Conservation (phyloP, 2,329 filamentous ascomycete species). For the Hymenoscyphus infarciens region DNA sequence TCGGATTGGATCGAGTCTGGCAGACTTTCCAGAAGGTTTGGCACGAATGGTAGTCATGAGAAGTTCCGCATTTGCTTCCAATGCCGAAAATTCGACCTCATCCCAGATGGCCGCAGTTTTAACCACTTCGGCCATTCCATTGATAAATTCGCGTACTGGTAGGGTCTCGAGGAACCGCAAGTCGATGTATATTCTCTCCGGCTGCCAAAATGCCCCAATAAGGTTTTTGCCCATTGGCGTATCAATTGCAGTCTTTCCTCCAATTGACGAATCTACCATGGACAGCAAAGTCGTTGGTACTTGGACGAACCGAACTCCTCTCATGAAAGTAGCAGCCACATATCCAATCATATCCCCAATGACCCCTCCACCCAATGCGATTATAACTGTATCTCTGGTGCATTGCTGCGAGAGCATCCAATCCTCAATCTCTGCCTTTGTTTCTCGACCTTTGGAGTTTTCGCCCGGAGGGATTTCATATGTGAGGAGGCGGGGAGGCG, state of each 20-base stretch:
- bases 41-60: conserved; percentile 72
- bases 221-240: conserved; percentile 95
- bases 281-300: conserved; percentile 91
- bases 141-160: conserved; percentile 89
- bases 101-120: conserved; percentile 98
- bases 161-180: conserved; percentile 86
- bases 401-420: conserved; percentile 94
- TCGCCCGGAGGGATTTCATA: conserved; percentile 89
- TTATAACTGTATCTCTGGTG: conserved; percentile 89
- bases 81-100: conserved; percentile 75
- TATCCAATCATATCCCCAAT: conserved; percentile 98
- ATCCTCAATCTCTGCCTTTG: conserved; percentile 93
- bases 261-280: conserved; percentile 98
- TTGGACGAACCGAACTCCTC: conserved; percentile 92
- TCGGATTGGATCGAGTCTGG: conserved; percentile 66
- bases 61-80: conserved; percentile 75
- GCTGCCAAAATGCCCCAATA: conserved; percentile 95
- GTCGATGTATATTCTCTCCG: conserved; percentile 90
- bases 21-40: conserved; percentile 47
- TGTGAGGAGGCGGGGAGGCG: conserved; percentile 68
- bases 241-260: conserved; percentile 97
- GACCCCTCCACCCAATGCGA: conserved; percentile 91
- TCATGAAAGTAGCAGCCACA: conserved; percentile 97
- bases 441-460: conserved; percentile 87
- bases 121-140: conserved; percentile 97